A percentile compares a stretch with the other conserved stretches of the same genome.
phyloP scores from a whole-genome alignment of 768 basidiomycete genomes.

The Termitomyces sp. region DNA sequence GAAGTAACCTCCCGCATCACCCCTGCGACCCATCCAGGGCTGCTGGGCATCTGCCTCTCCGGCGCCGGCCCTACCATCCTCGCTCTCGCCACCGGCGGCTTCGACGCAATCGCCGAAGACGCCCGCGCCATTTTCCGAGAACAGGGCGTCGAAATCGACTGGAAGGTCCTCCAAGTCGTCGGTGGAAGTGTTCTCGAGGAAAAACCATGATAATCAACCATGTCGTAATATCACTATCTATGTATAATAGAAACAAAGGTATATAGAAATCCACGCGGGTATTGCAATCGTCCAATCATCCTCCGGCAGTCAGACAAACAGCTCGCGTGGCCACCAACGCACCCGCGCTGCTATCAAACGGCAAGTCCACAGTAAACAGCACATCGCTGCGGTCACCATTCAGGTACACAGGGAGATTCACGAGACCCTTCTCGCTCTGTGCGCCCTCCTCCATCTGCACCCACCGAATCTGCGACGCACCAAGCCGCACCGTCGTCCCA shows the following conservation, averaged over 20 bases:
- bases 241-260: background rate
- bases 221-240: background rate
- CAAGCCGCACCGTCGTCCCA: conserved; percentile 72
- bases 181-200: conserved; percentile 34
- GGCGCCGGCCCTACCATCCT: conserved; percentile 98
- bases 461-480: conserved; percentile 86
- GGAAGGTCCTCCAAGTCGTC: conserved; percentile 75
- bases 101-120: conserved; percentile 79
- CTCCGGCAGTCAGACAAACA: conserved; percentile 84
- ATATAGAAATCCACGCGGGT: background rate
- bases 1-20: conserved; percentile 89
- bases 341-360: conserved; percentile 62
- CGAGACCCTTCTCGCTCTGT: conserved; percentile 32
- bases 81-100: conserved; percentile 83
- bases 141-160: conserved; percentile 78
- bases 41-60: conserved; percentile 95
- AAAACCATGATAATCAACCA: background rate
- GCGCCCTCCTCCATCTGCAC: conserved; percentile 48
- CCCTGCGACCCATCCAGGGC: conserved; percentile 84
- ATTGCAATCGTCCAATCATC: conserved; percentile 36
- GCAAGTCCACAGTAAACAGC: conserved; percentile 83
- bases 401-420: conserved; percentile 89
- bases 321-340: conserved; percentile 81
- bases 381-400: conserved; percentile 87
- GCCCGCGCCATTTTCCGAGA: conserved; percentile 68